Evolutionary conservation across 768 basidiomycete genomes (phyloP).

Genomic region (Leccinum truebloodii): DNA sequence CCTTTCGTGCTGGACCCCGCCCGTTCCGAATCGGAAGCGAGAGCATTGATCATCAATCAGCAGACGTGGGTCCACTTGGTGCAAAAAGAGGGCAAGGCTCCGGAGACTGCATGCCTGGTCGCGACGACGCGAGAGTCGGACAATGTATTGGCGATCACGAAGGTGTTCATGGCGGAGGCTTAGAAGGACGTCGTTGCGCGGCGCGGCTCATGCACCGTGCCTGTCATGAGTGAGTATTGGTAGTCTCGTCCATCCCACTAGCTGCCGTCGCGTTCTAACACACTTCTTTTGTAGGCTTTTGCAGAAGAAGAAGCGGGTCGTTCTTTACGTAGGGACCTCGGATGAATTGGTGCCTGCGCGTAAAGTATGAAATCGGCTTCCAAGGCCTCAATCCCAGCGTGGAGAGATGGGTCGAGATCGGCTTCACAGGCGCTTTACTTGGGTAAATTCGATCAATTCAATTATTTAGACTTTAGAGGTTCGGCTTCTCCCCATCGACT

Average conservation of each 20-base stretch:
- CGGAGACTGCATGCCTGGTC: constrained; percentile 62
- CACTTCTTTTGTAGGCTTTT: constrained; percentile 31
- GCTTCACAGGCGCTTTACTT: constrained; percentile 15
- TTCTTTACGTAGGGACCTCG: constrained; percentile 60
- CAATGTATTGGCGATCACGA: constrained; percentile 63
- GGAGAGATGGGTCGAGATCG: constrained; percentile 22
- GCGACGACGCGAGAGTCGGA: constrained; percentile 64
- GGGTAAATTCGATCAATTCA: constrained; percentile 8
- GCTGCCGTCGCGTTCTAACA: no score
- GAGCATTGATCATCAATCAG: constrained; percentile 42
- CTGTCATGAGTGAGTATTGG: constrained; percentile 47
- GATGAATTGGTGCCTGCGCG: constrained; percentile 18
- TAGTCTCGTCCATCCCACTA: no score
- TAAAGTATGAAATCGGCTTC: constrained; percentile 24
- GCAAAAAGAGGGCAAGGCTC: constrained; percentile 13
- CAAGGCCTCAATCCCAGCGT: constrained; percentile 21
- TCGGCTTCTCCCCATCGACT: neutral
- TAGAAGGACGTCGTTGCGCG: constrained; percentile 56
- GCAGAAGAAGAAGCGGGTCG: constrained; percentile 35
- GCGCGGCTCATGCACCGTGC: constrained; percentile 61
- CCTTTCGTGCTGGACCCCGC: constrained; percentile 43
- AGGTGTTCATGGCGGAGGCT: constrained; percentile 61
- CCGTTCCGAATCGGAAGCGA: constrained; percentile 44
- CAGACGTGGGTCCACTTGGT: constrained; percentile 64
- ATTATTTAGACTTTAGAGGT: no score